phyloP scores from a whole-genome alignment of 306 rosid genomes.

The Quercus cerris region DNA sequence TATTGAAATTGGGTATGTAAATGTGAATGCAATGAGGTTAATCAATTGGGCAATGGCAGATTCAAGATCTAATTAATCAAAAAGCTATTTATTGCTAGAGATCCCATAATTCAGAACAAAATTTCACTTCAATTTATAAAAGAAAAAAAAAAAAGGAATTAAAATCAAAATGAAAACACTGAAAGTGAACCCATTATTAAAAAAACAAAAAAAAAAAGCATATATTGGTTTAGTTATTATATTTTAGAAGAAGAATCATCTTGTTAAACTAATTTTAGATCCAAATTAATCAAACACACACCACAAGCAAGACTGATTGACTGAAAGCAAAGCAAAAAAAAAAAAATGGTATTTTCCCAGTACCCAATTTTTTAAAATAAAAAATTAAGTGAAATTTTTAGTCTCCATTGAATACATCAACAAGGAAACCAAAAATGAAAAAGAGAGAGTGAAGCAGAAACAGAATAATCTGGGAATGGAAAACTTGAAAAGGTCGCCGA shows the following conservation, averaged over 20 bases:
- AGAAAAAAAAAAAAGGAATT: not conserved
- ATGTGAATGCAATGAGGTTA: not conserved
- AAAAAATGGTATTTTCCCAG: not conserved
- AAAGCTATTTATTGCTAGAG: conserved; percentile 14
- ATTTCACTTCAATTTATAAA: not conserved
- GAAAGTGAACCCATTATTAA: not conserved
- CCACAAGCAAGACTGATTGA: not conserved
- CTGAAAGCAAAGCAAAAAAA: not conserved
- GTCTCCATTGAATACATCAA: not conserved
- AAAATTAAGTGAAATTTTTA: not conserved
- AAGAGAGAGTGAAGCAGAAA: conserved; percentile 12
- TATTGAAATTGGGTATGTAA: not conserved
- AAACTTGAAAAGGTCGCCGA: conserved; percentile 37
- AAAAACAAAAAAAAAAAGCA: too few species aligned
- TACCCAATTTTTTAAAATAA: not conserved
- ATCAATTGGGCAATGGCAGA: not conserved
- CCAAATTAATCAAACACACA: conserved; percentile 26
- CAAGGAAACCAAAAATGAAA: not conserved
- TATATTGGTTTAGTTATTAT: not conserved
- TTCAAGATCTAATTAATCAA: conserved; percentile 29
- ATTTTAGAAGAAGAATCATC: conserved; percentile 4
- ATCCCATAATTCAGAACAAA: conserved; percentile 16
- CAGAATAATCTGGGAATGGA: too few species aligned
- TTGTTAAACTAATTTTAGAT: conserved; percentile 24
- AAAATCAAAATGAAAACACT: conserved; percentile 22